Evolutionary conservation across 176 grass and related monocot species (phyloP).

Genomic region (Oryza rufipogon): DNA sequence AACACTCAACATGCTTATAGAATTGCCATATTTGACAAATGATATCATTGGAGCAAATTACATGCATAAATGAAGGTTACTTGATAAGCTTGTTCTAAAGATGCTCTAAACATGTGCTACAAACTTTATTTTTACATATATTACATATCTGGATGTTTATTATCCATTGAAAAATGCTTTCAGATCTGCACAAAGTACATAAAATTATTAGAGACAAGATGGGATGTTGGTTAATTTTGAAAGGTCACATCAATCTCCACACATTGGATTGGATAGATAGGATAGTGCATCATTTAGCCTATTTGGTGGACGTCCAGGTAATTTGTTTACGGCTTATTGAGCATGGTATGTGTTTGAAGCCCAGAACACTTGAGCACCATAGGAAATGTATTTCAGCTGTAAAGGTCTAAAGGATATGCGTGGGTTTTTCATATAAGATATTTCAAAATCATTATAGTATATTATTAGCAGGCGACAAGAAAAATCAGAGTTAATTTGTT

Average conservation of each 20-base stretch:
- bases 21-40: neutral
- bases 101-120: neutral
- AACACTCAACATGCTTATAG: neutral
- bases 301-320: neutral
- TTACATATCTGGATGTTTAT: neutral
- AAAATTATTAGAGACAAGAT: neutral
- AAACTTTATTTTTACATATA: neutral
- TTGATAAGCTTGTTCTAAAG: neutral
- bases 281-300: neutral
- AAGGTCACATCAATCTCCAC: neutral
- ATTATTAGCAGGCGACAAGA: neutral
- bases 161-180: neutral
- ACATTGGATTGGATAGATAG: too few species aligned
- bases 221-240: neutral
- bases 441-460: neutral
- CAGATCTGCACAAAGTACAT: neutral
- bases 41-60: neutral
- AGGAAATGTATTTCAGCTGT: neutral
- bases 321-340: neutral
- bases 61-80: slow-evolving; percentile 10
- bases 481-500: neutral
- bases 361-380: neutral
- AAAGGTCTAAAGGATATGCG: neutral
- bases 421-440: too few species aligned
- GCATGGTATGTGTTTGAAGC: neutral